Percentiles rank a stretch among this genome's conserved stretches.
phyloP scores from a whole-genome alignment of 441 rosid genomes.

The Mallotus repandus region DNA sequence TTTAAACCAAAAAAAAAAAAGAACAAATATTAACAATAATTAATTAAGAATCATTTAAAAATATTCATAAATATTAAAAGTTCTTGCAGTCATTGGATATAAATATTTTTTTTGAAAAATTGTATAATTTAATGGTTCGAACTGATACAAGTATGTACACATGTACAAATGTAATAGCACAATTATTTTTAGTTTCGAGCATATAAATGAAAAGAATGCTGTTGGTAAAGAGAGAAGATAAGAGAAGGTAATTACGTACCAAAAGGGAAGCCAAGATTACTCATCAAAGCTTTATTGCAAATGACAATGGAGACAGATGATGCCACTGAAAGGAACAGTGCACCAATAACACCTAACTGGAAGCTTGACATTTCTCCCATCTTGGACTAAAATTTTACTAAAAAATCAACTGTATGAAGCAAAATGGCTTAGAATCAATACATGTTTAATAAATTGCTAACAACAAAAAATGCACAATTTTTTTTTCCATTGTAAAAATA shows the following conservation, averaged over 20 bases:
- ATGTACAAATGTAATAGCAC: too few relatives aligned
- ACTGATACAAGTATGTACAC: background rate
- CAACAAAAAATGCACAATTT: too few relatives aligned
- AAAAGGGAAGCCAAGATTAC: conserved; percentile 96
- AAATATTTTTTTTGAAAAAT: too few relatives aligned
- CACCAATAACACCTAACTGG: conserved; percentile 88
- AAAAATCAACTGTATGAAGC: background rate
- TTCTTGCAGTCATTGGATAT: too few relatives aligned
- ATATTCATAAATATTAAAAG: too few relatives aligned
- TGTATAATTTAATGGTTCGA: too few relatives aligned
- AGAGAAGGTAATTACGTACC: conserved; percentile 49
- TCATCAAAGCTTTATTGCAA: conserved; percentile 98
- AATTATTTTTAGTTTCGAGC: background rate
- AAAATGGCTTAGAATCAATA: too few relatives aligned
- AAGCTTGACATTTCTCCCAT: conserved; percentile 92
- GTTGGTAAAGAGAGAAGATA: background rate
- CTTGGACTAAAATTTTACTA: conserved; percentile 4
- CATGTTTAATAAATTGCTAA: background rate
- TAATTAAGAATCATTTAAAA: too few relatives aligned
- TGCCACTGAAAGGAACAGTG: conserved; percentile 92
- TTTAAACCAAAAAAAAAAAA: background rate
- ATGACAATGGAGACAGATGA: conserved; percentile 97
- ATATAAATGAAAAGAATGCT: background rate
- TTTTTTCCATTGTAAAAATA: too few relatives aligned
- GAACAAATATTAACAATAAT: background rate